phyloP scores from a whole-genome alignment of 176 grass and related monocot species.

The Aegilops speltoides region DNA sequence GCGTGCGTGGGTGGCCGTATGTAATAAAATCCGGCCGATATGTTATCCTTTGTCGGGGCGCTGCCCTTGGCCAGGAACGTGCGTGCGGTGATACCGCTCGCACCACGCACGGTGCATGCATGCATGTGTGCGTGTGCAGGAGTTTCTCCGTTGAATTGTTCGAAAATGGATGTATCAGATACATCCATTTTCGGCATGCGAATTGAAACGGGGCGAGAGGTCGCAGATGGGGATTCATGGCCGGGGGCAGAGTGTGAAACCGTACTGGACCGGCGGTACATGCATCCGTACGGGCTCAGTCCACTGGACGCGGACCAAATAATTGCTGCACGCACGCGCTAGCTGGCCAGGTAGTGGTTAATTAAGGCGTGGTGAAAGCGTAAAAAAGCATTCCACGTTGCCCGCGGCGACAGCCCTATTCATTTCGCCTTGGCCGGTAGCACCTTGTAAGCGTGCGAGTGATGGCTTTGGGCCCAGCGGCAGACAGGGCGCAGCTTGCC shows the following conservation, averaged over 20 bases:
- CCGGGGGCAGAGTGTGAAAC: neutral
- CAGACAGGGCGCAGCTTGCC: conserved; percentile 11
- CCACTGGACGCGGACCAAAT: neutral
- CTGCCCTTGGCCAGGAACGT: neutral
- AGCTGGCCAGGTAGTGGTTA: neutral
- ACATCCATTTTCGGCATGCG: too few species aligned
- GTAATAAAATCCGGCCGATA: neutral
- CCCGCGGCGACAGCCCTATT: neutral
- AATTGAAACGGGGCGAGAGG: too few species aligned
- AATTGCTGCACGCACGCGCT: neutral
- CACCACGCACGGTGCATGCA: neutral
- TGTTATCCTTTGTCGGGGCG: neutral
- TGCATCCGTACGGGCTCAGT: neutral
- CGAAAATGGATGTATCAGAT: too few species aligned
- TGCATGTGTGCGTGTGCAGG: neutral
- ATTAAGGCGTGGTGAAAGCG: neutral
- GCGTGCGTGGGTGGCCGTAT: neutral
- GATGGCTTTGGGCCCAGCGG: conserved; percentile 22
- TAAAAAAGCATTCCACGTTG: neutral
- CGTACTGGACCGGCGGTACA: neutral
- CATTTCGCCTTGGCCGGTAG: neutral
- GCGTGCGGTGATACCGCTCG: too few species aligned
- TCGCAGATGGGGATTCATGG: neutral
- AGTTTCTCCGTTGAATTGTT: too few species aligned
- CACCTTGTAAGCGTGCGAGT: conserved; percentile 2